phyloP scores from a whole-genome alignment of 73 alveolate genomes.

The Vitrella brassicaformis region DNA sequence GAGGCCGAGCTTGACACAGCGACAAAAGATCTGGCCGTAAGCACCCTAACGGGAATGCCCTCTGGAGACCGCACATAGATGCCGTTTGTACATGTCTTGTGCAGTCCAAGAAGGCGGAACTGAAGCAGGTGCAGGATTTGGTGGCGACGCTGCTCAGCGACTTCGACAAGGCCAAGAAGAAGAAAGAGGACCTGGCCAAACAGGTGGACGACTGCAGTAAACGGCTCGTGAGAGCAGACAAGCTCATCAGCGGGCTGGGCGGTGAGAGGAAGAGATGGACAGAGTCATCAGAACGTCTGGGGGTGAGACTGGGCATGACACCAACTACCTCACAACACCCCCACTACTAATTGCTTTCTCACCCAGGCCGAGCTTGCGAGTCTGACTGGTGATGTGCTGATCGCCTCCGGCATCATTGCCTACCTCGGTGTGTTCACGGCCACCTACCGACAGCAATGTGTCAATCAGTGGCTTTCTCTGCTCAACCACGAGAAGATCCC shows the following conservation, averaged over 20 bases:
- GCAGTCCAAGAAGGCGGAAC: slow-evolving; percentile 71
- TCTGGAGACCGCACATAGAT: too few relatives aligned
- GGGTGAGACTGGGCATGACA: slow-evolving; percentile 33
- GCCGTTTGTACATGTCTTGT: slow-evolving; percentile 74
- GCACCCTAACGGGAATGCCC: too few relatives aligned
- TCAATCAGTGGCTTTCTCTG: slow-evolving; percentile 67
- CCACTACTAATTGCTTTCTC: too few relatives aligned
- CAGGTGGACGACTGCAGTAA: slow-evolving; percentile 52
- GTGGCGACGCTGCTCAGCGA: slow-evolving; percentile 78
- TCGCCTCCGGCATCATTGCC: slow-evolving; percentile 95
- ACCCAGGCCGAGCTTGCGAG: not conserved
- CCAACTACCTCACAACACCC: too few relatives aligned
- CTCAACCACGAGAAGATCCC: not conserved
- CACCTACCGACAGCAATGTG: slow-evolving; percentile 83
- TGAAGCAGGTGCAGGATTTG: slow-evolving; percentile 57
- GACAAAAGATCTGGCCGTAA: slow-evolving; percentile 68
- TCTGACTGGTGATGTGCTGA: slow-evolving; percentile 92
- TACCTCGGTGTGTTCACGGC: slow-evolving; percentile 93
- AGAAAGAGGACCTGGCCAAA: slow-evolving; percentile 83
- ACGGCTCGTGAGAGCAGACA: slow-evolving; percentile 88
- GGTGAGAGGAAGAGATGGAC: slow-evolving; percentile 93
- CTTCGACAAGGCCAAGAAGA: slow-evolving; percentile 77
- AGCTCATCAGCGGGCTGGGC: slow-evolving; percentile 86
- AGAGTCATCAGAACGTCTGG: slow-evolving; percentile 40
- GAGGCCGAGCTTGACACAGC: slow-evolving; percentile 78